Evolutionary conservation across 495 filamentous ascomycete species (phyloP), one percentile per base, ranked within the genome.

Genomic region (Thozetella sp.): DNA sequence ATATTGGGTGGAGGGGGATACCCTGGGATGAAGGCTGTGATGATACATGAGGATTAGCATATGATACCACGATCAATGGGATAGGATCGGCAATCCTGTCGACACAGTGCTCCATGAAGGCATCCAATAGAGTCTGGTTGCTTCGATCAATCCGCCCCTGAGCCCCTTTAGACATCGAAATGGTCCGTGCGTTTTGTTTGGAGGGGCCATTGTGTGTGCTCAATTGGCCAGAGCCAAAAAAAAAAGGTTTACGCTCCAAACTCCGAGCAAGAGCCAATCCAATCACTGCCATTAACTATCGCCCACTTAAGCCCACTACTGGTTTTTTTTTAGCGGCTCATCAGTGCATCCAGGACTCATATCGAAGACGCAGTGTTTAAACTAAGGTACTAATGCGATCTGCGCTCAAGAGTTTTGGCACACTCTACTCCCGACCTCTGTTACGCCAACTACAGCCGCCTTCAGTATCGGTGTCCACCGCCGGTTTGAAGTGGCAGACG

Each of bases 21-120:
- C n/a, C n/a, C n/a, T n/a, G n/a, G n/a, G n/a, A n/a, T n/a, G n/a
- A 72, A 72, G 58, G 19, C 64, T 0, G 37, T 53, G 23, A 34
- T 55, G 26, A 26, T 43, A 15, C 30, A 51, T 17, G 68, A 71
- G 50, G 70, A 15, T 37, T 37, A 37, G 6, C 30, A 37, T 6
- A 37, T 37, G 30, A 37, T 6, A 15, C 30, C 30, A 37, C 30
- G 30, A 37, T 37, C 6, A 37, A 37, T 37, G 30, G n/a, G n/a
- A n/a, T n/a, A n/a, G n/a, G n/a, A n/a, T n/a, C n/a, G n/a, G n/a
- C n/a, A n/a, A n/a, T n/a, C n/a, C n/a, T n/a, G n/a, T n/a, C n/a
- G n/a, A n/a, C n/a, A n/a, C n/a, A n/a, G n/a, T n/a, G n/a, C n/a
- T n/a, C n/a, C n/a, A n/a, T n/a, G n/a, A n/a, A n/a, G n/a, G n/a